A percentile compares a stretch with the other conserved stretches of the same genome.
phyloP scores from a whole-genome alignment of 2,329 filamentous ascomycete genomes.

The Xylaria sp. region DNA sequence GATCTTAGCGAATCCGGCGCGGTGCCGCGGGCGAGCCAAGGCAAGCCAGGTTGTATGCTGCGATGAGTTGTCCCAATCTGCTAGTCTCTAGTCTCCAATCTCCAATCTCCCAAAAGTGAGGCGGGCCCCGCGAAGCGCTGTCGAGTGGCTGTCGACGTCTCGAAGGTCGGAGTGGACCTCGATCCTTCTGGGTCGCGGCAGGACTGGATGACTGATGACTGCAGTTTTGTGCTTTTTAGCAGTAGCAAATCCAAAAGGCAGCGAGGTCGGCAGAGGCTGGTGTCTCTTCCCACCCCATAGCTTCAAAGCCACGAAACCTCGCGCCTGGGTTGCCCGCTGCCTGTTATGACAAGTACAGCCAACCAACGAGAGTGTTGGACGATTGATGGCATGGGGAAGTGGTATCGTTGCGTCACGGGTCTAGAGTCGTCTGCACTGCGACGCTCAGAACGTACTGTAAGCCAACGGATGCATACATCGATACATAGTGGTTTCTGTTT shows the following conservation, averaged over 20 bases:
- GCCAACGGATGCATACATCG: constrained; percentile 27
- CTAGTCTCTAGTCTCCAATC: constrained; percentile 32
- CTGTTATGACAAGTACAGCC: constrained; percentile 23
- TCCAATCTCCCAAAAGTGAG: constrained; percentile 45
- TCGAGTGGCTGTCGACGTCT: constrained; percentile 47
- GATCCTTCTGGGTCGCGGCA: constrained; percentile 39
- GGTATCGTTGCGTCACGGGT: constrained; percentile 29
- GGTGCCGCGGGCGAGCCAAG: constrained; percentile 32
- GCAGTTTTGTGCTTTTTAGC: constrained; percentile 16
- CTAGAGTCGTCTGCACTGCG: constrained; percentile 33
- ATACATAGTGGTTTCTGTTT: constrained; percentile 14
- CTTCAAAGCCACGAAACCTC: constrained; percentile 20
- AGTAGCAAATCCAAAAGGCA: constrained; percentile 10
- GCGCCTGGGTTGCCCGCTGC: constrained; percentile 24
- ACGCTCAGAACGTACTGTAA: constrained; percentile 19
- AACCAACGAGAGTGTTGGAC: constrained; percentile 23
- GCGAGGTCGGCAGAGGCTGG: constrained; percentile 21
- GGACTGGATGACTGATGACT: constrained; percentile 24
- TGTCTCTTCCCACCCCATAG: constrained; percentile 18
- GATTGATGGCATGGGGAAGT: constrained; percentile 6
- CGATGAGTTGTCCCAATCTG: constrained; percentile 45
- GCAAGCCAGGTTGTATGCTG: constrained; percentile 41
- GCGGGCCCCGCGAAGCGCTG: constrained; percentile 43
- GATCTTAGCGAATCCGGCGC: constrained; percentile 35
- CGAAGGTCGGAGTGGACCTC: constrained; percentile 31